Evolutionary conservation across 1,139 yeast genomes (phyloP).

Genomic region (Nakaseomyces nivariensis): DNA sequence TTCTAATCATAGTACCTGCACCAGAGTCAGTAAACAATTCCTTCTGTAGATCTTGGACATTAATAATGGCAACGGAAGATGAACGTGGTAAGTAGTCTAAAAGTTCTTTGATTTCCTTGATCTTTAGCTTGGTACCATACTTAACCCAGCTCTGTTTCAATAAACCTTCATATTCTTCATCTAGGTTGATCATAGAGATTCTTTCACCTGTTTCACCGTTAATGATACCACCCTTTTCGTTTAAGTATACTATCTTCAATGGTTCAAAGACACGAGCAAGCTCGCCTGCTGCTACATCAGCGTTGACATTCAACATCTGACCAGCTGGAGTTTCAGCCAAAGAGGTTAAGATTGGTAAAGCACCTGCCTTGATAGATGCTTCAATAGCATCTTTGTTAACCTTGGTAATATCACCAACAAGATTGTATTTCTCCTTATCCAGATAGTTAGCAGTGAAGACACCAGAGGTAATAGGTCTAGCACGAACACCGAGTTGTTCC

Average conservation of each 20-base stretch:
- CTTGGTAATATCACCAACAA: slow-evolving; percentile 81
- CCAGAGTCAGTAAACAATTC: slow-evolving; percentile 97
- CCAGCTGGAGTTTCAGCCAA: slow-evolving; percentile 95
- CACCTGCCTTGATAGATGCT: slow-evolving; percentile 92
- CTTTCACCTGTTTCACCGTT: slow-evolving; percentile 89
- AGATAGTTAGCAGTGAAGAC: slow-evolving; percentile 90
- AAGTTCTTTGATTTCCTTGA: slow-evolving; percentile 90
- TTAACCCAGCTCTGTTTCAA: slow-evolving; percentile 96
- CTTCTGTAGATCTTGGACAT: slow-evolving; percentile 89
- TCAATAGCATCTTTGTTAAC: slow-evolving; percentile 89
- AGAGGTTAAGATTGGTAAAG: slow-evolving; percentile 90
- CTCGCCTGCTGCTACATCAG: slow-evolving; percentile 98
- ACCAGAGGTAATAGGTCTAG: slow-evolving; percentile 97
- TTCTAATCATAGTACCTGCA: slow-evolving; percentile 95
- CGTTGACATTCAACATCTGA: slow-evolving; percentile 92
- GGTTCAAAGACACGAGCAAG: slow-evolving; percentile 96
- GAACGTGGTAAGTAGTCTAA: slow-evolving; percentile 92
- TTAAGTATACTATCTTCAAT: slow-evolving; percentile 85
- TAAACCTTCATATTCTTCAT: slow-evolving; percentile 87
- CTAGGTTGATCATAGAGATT: slow-evolving; percentile 81
- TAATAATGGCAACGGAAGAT: slow-evolving; percentile 93
- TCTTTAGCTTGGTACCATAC: slow-evolving; percentile 94
- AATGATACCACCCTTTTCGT: slow-evolving; percentile 95
- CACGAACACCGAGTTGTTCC: slow-evolving; percentile 93
- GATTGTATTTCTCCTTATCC: slow-evolving; percentile 80